Conservation (phyloP, 2,329 filamentous ascomycete species). For the Drechslera avenae region DNA sequence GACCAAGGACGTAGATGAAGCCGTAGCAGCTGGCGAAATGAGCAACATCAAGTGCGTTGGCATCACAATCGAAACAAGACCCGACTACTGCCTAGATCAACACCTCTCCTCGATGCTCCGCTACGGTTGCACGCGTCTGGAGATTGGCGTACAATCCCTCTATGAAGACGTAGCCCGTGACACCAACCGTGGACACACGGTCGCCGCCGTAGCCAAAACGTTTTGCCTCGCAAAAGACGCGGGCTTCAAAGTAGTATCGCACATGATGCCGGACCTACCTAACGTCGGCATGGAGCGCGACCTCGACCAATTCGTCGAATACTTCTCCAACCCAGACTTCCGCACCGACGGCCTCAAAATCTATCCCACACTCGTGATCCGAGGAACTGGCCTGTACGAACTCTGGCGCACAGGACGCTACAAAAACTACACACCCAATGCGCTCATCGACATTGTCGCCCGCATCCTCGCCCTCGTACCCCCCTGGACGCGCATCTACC, state of each 20-base stretch:
- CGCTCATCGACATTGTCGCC: conserved; percentile 91
- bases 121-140: conserved; percentile 94
- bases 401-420: conserved; percentile 96
- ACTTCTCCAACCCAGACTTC: conserved; percentile 96
- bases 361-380: conserved; percentile 95
- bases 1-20: conserved; percentile 91
- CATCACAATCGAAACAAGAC: conserved; percentile 96
- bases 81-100: conserved; percentile 95
- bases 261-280: conserved; percentile 99
- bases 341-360: conserved; percentile 97
- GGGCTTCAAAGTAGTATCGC: conserved; percentile 97
- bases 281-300: conserved; percentile 99
- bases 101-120: conserved; percentile 94
- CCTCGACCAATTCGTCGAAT: conserved; percentile 94
- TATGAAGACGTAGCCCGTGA: conserved; percentile 99
- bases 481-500: conserved; percentile 98
- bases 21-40: conserved; percentile 92
- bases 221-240: conserved; percentile 98
- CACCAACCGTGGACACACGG: conserved; percentile 95
- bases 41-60: conserved; percentile 97
- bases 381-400: conserved; percentile 94
- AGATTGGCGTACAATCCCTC: conserved; percentile 93
- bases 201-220: conserved; percentile 92
- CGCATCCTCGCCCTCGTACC: conserved; percentile 94
- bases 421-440: conserved; percentile 98